These are phyloP conservation scores for Teunomyces lycoperdinae DNA, from an alignment of 805 yeast species.

Conservation along the genomic window DNA sequence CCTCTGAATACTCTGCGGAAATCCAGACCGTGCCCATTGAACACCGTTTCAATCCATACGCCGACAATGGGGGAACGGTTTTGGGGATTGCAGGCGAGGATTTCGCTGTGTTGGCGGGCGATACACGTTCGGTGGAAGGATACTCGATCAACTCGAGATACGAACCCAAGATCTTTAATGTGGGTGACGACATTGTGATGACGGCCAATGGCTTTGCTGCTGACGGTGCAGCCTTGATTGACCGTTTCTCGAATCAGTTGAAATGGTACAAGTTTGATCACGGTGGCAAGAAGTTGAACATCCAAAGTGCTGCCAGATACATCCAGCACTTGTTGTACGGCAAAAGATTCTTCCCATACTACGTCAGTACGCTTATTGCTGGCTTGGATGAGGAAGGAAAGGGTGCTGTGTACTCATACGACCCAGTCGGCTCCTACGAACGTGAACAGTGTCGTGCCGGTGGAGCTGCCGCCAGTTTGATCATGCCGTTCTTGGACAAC, in stretches of 20 bases:
- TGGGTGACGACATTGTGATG: constrained; percentile 83
- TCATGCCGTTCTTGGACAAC: constrained; percentile 96
- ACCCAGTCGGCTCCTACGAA: constrained; percentile 97
- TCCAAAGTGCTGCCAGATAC: constrained; percentile 81
- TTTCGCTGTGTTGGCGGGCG: constrained; percentile 95
- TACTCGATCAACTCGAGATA: constrained; percentile 90
- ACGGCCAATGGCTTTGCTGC: constrained; percentile 97
- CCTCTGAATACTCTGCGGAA: constrained; percentile 63
- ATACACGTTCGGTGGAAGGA: constrained; percentile 95
- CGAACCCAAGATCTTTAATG: constrained; percentile 84
- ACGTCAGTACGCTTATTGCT: constrained; percentile 91
- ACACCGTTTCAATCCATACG: constrained; percentile 88
- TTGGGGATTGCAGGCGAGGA: constrained; percentile 97
- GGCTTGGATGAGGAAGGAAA: constrained; percentile 90
- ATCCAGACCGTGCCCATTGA: constrained; percentile 63
- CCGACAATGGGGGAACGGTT: constrained; percentile 96
- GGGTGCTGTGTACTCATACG: constrained; percentile 94
- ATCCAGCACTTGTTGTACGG: constrained; percentile 88
- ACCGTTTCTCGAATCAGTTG: constrained; percentile 63
- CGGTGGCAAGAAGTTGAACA: constrained; percentile 61
- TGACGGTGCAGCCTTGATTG: constrained; percentile 83
- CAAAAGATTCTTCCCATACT: constrained; percentile 94
- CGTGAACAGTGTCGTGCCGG: constrained; percentile 97
- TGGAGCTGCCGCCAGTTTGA: constrained; percentile 93
- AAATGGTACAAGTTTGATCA: constrained; percentile 94